A percentile compares a stretch with the other conserved stretches of the same genome.
phyloP scores from a whole-genome alignment of 495 filamentous ascomycete species.

The Aspergillus mulundensis region DNA sequence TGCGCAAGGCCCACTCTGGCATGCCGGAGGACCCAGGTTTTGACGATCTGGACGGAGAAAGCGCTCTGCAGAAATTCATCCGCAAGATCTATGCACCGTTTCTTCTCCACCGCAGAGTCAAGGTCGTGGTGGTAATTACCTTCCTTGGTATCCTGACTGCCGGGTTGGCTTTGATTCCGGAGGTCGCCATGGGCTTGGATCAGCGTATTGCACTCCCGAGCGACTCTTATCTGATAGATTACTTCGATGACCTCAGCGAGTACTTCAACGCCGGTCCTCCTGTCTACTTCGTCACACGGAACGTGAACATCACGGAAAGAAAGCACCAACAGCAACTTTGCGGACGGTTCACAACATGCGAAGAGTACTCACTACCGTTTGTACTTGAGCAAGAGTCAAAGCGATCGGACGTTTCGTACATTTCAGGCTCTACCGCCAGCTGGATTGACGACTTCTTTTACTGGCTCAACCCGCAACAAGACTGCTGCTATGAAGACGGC shows the following conservation, averaged over 20 bases:
- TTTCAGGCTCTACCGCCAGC: conserved; percentile 85
- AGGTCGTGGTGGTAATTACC: conserved; percentile 65
- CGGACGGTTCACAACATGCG: conserved; percentile 84
- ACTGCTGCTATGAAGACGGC: conserved; percentile 68
- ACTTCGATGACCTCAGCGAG: conserved; percentile 90
- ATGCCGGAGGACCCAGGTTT: conserved; percentile 50
- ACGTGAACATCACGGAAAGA: conserved; percentile 71
- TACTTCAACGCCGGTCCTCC: conserved; percentile 92
- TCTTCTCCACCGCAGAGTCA: conserved; percentile 73
- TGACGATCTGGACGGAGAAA: conserved; percentile 66
- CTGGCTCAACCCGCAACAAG: conserved; percentile 87
- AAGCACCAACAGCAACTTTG: conserved; percentile 79
- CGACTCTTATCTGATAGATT: conserved; percentile 87
- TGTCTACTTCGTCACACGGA: conserved; percentile 88
- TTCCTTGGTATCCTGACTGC: conserved; percentile 89
- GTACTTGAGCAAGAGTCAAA: conserved; percentile 90
- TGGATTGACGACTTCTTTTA: conserved; percentile 97
- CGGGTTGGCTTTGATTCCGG: conserved; percentile 76
- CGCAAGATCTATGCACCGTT: conserved; percentile 80
- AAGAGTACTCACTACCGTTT: conserved; percentile 77
- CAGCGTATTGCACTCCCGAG: conserved; percentile 91
- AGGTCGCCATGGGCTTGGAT: conserved; percentile 82
- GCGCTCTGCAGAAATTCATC: conserved; percentile 76
- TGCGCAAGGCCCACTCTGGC: conserved; percentile 59
- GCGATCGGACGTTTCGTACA: conserved; percentile 81